These are phyloP conservation scores for Ophiocordyceps unilateralis DNA, from an alignment of 2,329 filamentous ascomycete genomes.

Conservation along the genomic window DNA sequence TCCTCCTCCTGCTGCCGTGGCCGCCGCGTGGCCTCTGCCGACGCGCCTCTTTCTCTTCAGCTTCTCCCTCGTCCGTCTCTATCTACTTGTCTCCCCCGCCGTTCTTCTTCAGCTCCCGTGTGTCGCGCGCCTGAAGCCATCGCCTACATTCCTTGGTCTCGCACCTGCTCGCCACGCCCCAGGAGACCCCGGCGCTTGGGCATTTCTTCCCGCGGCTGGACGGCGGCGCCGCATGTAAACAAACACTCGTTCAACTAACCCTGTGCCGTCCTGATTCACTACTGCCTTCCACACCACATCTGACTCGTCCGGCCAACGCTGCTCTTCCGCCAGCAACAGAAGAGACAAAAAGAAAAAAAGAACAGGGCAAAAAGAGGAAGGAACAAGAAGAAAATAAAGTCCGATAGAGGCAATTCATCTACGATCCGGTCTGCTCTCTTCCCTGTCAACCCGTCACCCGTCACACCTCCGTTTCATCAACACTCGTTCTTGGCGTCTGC, in stretches of 20 bases:
- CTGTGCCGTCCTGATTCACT: conserved; percentile 4
- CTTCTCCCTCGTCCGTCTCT: not conserved
- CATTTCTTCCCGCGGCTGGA: conserved; percentile 4
- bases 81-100: not conserved
- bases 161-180: not conserved
- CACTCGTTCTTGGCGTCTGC: not conserved
- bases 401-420: too few relatives aligned
- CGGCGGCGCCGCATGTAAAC: not conserved
- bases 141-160: conserved; percentile 1
- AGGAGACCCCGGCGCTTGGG: not conserved
- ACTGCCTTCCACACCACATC: not conserved
- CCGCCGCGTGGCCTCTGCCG: not conserved
- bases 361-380: not conserved
- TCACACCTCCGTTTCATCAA: not conserved
- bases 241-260: conserved; percentile 1
- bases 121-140: conserved; percentile 1
- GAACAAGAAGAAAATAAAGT: not conserved
- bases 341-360: not conserved
- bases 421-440: not conserved
- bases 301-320: not conserved
- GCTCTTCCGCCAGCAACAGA: not conserved
- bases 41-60: not conserved
- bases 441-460: not conserved
- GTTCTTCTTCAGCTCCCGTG: not conserved
- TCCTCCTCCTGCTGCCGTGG: not conserved